Evolutionary conservation across 2,329 filamentous ascomycete genomes (phyloP).

Genomic region (Epicoccum nigrum): DNA sequence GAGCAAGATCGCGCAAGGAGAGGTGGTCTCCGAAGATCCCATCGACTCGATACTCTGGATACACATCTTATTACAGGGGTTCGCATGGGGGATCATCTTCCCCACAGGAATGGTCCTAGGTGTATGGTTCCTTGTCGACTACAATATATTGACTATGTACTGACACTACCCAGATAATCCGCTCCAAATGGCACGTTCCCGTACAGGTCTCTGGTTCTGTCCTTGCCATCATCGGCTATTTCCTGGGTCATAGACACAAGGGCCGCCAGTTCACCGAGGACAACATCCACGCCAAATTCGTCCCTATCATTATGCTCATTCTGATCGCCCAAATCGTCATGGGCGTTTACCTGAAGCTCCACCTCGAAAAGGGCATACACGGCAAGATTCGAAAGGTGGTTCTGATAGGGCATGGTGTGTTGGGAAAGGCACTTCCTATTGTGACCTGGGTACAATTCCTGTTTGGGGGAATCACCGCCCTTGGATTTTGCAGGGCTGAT

Average conservation of each 20-base stretch:
- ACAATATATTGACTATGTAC: not conserved
- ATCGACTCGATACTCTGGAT: conserved; percentile 84
- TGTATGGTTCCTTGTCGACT: conserved; percentile 55
- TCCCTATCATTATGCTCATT: conserved; percentile 79
- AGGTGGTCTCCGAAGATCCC: conserved; percentile 45
- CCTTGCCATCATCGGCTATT: conserved; percentile 83
- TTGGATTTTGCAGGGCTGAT: conserved; percentile 92
- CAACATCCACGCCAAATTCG: conserved; percentile 78
- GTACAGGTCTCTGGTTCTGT: conserved; percentile 76
- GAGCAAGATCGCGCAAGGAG: conserved; percentile 48
- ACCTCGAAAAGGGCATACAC: conserved; percentile 83
- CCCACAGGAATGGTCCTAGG: conserved; percentile 95
- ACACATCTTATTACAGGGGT: conserved; percentile 86
- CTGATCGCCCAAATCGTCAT: conserved; percentile 77
- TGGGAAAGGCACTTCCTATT: conserved; percentile 87
- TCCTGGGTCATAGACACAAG: conserved; percentile 88
- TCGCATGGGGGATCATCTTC: conserved; percentile 90
- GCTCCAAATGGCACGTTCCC: conserved; percentile 93
- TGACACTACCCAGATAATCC: conserved; percentile 69
- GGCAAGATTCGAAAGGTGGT: conserved; percentile 75
- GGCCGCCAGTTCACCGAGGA: conserved; percentile 76
- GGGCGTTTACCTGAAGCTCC: conserved; percentile 86
- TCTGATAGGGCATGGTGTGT: conserved; percentile 75
- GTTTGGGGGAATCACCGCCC: conserved; percentile 88
- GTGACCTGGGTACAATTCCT: conserved; percentile 92